phyloP scores from a whole-genome alignment of 2,329 filamentous ascomycete species.

The Pyricularia grisea region DNA sequence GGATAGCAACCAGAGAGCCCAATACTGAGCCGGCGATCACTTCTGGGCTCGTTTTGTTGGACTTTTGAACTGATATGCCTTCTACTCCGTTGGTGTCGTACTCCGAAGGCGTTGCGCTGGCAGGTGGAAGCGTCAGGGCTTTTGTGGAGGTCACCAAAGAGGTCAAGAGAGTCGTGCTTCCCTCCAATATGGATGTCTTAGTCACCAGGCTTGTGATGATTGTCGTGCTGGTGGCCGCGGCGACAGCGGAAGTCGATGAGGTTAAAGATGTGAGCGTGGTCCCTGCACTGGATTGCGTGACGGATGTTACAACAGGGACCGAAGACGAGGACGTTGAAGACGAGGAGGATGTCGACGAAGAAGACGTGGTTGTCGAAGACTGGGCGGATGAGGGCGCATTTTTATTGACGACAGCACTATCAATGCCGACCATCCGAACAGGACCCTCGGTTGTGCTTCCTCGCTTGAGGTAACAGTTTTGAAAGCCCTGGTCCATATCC shows the following conservation, averaged over 20 bases:
- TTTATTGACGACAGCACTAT: slow-evolving; percentile 7
- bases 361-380: neutral
- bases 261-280: slow-evolving; percentile 15
- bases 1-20: slow-evolving; percentile 20
- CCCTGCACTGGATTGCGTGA: slow-evolving; percentile 30
- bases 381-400: slow-evolving; percentile 3
- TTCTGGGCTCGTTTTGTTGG: slow-evolving; percentile 8
- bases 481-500: slow-evolving; percentile 16
- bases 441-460: neutral
- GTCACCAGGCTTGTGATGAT: neutral
- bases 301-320: slow-evolving; percentile 20
- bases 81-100: neutral
- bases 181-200: neutral
- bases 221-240: neutral
- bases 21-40: slow-evolving; percentile 26
- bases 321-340: slow-evolving; percentile 12
- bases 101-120: neutral
- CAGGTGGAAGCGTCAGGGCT: slow-evolving; percentile 3
- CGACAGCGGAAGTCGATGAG: neutral
- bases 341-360: neutral
- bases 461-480: slow-evolving; percentile 22
- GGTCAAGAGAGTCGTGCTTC: neutral
- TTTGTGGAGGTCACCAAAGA: neutral
- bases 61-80: neutral
- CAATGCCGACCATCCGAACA: slow-evolving; percentile 5